phyloP scores from a whole-genome alignment of 106 monocot species.

The Platanthera guangdongensis region DNA sequence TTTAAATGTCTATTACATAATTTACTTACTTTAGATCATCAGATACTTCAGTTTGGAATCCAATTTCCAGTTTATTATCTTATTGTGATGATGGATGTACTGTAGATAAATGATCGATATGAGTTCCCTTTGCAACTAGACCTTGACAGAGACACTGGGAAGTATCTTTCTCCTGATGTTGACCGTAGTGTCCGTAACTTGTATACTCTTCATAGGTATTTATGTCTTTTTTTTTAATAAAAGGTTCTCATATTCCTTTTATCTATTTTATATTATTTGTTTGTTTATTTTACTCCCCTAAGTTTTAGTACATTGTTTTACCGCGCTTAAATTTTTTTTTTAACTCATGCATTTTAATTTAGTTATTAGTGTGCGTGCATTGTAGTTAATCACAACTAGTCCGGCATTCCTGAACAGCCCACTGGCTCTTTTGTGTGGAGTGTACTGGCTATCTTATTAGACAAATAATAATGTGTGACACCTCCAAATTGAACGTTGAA shows the following conservation, averaged over 20 bases:
- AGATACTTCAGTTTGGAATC: not conserved
- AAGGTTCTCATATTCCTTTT: not conserved
- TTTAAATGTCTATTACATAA: not conserved
- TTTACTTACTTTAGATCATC: not conserved
- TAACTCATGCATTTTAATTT: too few species aligned
- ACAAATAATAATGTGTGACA: too few species aligned
- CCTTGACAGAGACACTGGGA: slow-evolving; percentile 77
- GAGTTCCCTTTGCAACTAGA: slow-evolving; percentile 83
- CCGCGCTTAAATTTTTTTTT: too few species aligned
- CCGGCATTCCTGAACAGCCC: too few species aligned
- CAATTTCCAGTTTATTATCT: not conserved
- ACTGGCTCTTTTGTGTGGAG: too few species aligned
- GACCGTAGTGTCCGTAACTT: slow-evolving; percentile 76
- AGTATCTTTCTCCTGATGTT: slow-evolving; percentile 84
- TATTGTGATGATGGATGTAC: slow-evolving; percentile 1
- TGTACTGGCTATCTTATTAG: too few species aligned
- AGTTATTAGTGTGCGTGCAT: too few species aligned
- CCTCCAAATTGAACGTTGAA: too few species aligned
- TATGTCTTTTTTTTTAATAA: not conserved
- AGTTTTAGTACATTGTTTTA: too few species aligned
- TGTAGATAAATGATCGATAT: slow-evolving; percentile 92
- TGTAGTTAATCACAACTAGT: too few species aligned
- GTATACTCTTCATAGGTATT: slow-evolving; percentile 74
- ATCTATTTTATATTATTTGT: not conserved
- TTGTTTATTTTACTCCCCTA: not conserved